phyloP scores from a whole-genome alignment of 331 rosid species.

The Stylosanthes scabra region DNA sequence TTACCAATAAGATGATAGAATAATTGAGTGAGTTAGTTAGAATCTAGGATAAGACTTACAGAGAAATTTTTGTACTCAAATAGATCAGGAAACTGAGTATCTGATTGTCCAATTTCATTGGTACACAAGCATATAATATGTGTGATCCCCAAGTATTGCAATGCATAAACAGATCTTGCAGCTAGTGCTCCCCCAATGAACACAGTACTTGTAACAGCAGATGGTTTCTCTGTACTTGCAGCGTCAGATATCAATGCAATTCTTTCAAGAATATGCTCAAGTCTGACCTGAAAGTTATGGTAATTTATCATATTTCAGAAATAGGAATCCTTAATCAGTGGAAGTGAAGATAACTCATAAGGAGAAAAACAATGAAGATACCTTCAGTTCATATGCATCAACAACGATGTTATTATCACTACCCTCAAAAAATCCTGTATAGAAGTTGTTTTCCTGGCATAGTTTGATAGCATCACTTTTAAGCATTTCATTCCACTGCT shows the following conservation, averaged over 20 bases:
- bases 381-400: slow-evolving; percentile 97
- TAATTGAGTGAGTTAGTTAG: background rate
- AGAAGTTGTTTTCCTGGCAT: slow-evolving; percentile 94
- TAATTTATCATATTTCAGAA: slow-evolving; percentile 14
- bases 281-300: slow-evolving; percentile 75
- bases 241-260: slow-evolving; percentile 91
- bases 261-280: slow-evolving; percentile 97
- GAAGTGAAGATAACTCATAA: slow-evolving; percentile 13
- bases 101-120: slow-evolving; percentile 96
- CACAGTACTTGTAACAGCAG: slow-evolving; percentile 67
- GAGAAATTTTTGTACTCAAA: slow-evolving; percentile 83
- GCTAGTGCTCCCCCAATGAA: slow-evolving; percentile 96
- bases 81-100: slow-evolving; percentile 85
- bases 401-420: slow-evolving; percentile 74
- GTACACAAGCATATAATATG: slow-evolving; percentile 90
- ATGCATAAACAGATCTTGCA: slow-evolving; percentile 89
- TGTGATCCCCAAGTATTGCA: slow-evolving; percentile 84
- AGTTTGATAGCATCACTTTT: slow-evolving; percentile 87
- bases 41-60: slow-evolving; percentile 53
- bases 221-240: slow-evolving; percentile 92
- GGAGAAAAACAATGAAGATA: background rate
- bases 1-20: background rate
- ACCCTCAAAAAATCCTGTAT: slow-evolving; percentile 93
- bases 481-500: slow-evolving; percentile 97
- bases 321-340: slow-evolving; percentile 9